Percentiles rank a stretch among this genome's conserved stretches.
Evolutionary conservation across 768 basidiomycete genomes (phyloP).

Genomic region (Suillus luteus): DNA sequence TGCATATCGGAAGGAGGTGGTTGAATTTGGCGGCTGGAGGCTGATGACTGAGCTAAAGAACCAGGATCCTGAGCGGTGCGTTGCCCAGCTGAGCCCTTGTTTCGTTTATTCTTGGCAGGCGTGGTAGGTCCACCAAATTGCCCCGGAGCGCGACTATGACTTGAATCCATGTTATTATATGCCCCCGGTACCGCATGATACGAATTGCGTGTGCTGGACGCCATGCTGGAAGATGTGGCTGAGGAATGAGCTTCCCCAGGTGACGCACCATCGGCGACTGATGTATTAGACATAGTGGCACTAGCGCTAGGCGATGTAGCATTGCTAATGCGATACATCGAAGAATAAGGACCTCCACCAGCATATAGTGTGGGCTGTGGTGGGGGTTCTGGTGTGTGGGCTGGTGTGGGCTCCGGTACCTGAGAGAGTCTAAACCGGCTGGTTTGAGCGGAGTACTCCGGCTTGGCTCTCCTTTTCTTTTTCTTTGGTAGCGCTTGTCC

Average conservation of each 20-base stretch:
- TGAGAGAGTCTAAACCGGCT: conserved; percentile 47
- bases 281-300: conserved; percentile 12
- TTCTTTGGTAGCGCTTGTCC: conserved; percentile 44
- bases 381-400: conserved; percentile 31
- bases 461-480: conserved; percentile 28
- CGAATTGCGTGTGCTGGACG: background rate
- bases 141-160: background rate
- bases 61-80: background rate
- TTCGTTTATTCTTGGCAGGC: conserved; percentile 12
- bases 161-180: conserved; percentile 10
- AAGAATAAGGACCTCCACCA: conserved; percentile 43
- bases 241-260: conserved; percentile 6
- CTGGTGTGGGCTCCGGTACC: conserved; percentile 14
- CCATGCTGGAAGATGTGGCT: conserved; percentile 7
- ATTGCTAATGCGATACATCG: conserved; percentile 37
- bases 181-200: background rate
- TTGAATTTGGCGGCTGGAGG: conserved; percentile 14
- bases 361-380: conserved; percentile 32
- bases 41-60: conserved; percentile 4
- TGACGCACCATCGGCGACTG: conserved; percentile 6
- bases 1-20: conserved; percentile 8
- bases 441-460: conserved; percentile 48
- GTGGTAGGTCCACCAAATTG: background rate
- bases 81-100: conserved; percentile 19
- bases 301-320: conserved; percentile 11